Percentiles rank a stretch among this genome's conserved stretches.
Conservation (phyloP, 2,329 filamentous ascomycete species). For the Aspergillus caelatus region DNA sequence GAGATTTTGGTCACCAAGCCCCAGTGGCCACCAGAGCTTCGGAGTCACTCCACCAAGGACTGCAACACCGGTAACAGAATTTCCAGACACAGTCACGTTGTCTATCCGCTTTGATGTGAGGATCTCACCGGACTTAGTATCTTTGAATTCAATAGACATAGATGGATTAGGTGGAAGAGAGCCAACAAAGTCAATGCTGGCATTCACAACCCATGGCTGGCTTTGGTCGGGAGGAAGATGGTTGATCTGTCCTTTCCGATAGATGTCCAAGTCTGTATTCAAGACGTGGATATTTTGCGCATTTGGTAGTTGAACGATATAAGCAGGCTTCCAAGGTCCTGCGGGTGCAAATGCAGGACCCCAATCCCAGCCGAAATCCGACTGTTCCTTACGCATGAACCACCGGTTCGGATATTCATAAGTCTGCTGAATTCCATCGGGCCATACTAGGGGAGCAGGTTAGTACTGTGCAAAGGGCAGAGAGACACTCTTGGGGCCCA, state of each 20-base stretch:
- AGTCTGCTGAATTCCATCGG: constrained; percentile 48
- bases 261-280: constrained; percentile 62
- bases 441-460: constrained; percentile 48
- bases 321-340: constrained; percentile 65
- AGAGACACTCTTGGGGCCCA: background rate
- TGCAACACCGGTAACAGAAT: constrained; percentile 54
- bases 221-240: constrained; percentile 60
- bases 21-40: constrained; percentile 64
- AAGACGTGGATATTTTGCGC: constrained; percentile 50
- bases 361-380: constrained; percentile 69
- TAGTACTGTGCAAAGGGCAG: background rate
- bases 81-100: constrained; percentile 45
- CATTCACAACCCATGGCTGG: constrained; percentile 63
- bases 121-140: constrained; percentile 42
- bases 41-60: constrained; percentile 49
- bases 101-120: constrained; percentile 43
- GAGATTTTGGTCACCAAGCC: constrained; percentile 59
- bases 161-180: constrained; percentile 46
- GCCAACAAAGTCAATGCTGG: constrained; percentile 61
- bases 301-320: constrained; percentile 54
- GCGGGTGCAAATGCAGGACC: constrained; percentile 63
- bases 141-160: constrained; percentile 53
- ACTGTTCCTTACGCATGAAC: constrained; percentile 64
- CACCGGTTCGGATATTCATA: constrained; percentile 58
- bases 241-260: constrained; percentile 61